Base-by-base conservation (phyloP, 805 yeast species). In the Nakazawaea siamensis region DNA sequence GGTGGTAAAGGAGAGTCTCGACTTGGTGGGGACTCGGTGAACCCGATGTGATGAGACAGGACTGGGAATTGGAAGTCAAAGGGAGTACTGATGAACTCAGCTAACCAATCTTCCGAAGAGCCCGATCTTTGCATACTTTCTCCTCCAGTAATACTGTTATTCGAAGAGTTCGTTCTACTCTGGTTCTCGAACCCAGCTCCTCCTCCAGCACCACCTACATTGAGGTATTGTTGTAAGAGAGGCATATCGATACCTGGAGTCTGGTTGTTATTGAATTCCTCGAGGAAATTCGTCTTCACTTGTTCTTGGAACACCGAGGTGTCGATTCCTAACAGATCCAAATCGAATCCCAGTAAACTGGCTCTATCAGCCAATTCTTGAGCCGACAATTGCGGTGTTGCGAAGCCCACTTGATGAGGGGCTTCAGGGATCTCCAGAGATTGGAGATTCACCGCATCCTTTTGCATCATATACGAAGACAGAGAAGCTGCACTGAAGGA, bases 361-460 rank as follows among this genome's bases (percentile, higher is more conserved):
- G 58, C 58, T 31, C 46, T 50, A 31, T 45, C 49, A 25, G 59
- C 57, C 16, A 66, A 43, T 24, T 70, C 73, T 14, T 60, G 58
- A 1, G 80, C 77, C 10, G 64, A 48, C 29, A 76, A 48, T 52
- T 85, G 94, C 3, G 95, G 95, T 1, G 94, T 81, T 1, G 94
- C 74, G 50, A 82, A 84, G 2, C 79, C 83, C 18, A 81, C 87
- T 47, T 81, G 86, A 29, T 68, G 69, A 2, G 88, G 87, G 0
- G 70, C 71, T 25, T 67, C 71, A 4, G 51, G 42, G 18, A 43
- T 33, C 15, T 40, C 35, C 28, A 45, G 46, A 1, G 40, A 51
- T 26, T 54, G 60, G 27, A 64, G 60, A 17, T 49, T 41, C 23
- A 48, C 29, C 3, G 65, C 61, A 30, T 71, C 79, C 41, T 66